Evolutionary conservation across 129 eudicot genomes (phyloP), one percentile per base, ranked within the genome.

Genomic region (Escallonia rubra): DNA sequence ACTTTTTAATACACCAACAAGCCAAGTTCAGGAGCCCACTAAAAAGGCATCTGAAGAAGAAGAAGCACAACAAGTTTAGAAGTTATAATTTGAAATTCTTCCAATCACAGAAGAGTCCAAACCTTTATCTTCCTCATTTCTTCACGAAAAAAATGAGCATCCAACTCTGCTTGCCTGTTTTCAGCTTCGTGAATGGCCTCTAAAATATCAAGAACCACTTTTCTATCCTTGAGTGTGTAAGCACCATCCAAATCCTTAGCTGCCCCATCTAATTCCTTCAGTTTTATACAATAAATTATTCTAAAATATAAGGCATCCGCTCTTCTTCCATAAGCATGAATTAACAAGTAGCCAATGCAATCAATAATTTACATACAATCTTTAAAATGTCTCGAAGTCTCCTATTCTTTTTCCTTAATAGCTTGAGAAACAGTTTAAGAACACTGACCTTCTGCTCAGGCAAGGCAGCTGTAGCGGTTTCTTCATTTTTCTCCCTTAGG

Each of bases 161-260:
- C 99, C 59, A 89, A 72, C 69, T 82, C 95, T 46, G 86, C 99
- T 70, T 89, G 96, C 79, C 93, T 84, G 61, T 85, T 74, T 76
- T 93, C 99, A 82, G 99, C 99, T 57, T 86, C 81, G 76, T 89
- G 99, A 78, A 93, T 84, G 67, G 96, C 95, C 80, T 89, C 81
- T 76, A 93, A 72, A 68, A 93, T 81, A 82, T 93, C 96, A 72
- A 93, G 71, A 77, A 89, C 82, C 80, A 93, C 63, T 55, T 74
- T 83, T 44, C 95, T 95, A 81, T 93, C 95, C 63, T 84, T 84
- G 34, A 83, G 61, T 61, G 65, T 57, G 69, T 65, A 68, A 70
- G 66, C 79, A 79, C 74, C 95, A 48, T 61, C 54, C 5, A 44
- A 54, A 71, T 72, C 86, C 79, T 76, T 79, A 13, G 60, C 66